Evolutionary conservation across 805 yeast species (phyloP).

Genomic region (Debaryomyces castellii): DNA sequence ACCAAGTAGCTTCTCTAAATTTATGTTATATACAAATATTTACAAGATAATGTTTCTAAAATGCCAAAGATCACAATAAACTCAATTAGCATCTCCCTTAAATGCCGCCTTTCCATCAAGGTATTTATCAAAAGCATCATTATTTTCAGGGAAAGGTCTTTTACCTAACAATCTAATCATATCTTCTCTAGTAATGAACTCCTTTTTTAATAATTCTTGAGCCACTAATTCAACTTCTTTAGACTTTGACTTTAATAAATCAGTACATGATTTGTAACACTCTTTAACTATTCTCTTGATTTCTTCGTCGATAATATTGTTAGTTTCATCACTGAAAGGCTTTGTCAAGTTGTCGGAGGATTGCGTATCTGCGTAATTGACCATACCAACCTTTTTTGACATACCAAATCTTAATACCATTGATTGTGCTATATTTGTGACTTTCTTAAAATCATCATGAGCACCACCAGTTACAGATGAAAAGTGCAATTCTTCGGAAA

Average conservation of each 20-base stretch:
- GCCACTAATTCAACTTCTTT: slow-evolving; percentile 83
- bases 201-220: slow-evolving; percentile 79
- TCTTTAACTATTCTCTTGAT: slow-evolving; percentile 74
- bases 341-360: slow-evolving; percentile 70
- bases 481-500: slow-evolving; percentile 91
- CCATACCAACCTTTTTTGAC: slow-evolving; percentile 84
- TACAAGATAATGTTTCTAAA: background rate
- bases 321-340: slow-evolving; percentile 89
- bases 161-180: slow-evolving; percentile 87
- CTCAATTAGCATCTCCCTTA: slow-evolving; percentile 24
- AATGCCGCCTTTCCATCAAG: slow-evolving; percentile 48
- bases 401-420: slow-evolving; percentile 95
- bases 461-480: slow-evolving; percentile 95
- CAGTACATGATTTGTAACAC: slow-evolving; percentile 69
- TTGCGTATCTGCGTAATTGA: slow-evolving; percentile 68
- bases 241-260: slow-evolving; percentile 67
- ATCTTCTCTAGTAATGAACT: slow-evolving; percentile 90
- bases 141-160: slow-evolving; percentile 87
- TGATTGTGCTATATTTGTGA: slow-evolving; percentile 86
- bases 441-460: slow-evolving; percentile 93
- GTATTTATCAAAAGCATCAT: slow-evolving; percentile 87
- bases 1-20: background rate
- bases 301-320: slow-evolving; percentile 76
- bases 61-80: slow-evolving; percentile 9
- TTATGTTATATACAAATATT: background rate